phyloP scores from a whole-genome alignment of 2,329 filamentous ascomycete species.

The Ilyonectria robusta region DNA sequence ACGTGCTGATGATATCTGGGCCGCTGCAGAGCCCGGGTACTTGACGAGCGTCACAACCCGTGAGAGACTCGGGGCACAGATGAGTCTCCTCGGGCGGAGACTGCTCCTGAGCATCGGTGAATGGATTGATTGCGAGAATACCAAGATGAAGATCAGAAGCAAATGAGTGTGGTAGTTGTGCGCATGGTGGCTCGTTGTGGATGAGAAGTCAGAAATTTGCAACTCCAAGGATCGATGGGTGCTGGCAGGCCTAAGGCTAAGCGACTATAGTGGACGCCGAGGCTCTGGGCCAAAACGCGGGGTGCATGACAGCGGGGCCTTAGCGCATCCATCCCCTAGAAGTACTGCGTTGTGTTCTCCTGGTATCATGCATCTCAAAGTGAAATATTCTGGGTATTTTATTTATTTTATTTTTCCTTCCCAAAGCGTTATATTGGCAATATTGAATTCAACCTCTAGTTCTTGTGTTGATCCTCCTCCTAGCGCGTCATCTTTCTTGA shows the following conservation, averaged over 20 bases:
- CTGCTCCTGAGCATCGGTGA: slow-evolving; percentile 46
- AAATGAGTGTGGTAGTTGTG: slow-evolving; percentile 13
- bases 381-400: not conserved
- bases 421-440: slow-evolving; percentile 20
- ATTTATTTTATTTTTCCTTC: not conserved
- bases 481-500: not conserved
- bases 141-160: not conserved
- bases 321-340: not conserved
- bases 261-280: slow-evolving; percentile 17
- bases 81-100: slow-evolving; percentile 39
- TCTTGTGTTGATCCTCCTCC: slow-evolving; percentile 26
- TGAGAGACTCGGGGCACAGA: slow-evolving; percentile 27
- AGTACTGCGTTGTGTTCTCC: not conserved
- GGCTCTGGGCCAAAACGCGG: slow-evolving; percentile 19
- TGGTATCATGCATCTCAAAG: not conserved
- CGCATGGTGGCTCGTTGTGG: not conserved
- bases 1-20: not conserved
- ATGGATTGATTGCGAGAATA: not conserved
- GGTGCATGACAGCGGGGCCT: slow-evolving; percentile 26
- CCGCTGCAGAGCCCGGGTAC: not conserved
- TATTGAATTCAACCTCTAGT: slow-evolving; percentile 43
- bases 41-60: slow-evolving; percentile 9
- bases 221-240: not conserved
- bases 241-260: slow-evolving; percentile 20
- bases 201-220: slow-evolving; percentile 8